Evolutionary conservation across 257 asterid genomes (phyloP), one percentile per base, ranked within the genome.

Genomic region (Lycium barbarum): DNA sequence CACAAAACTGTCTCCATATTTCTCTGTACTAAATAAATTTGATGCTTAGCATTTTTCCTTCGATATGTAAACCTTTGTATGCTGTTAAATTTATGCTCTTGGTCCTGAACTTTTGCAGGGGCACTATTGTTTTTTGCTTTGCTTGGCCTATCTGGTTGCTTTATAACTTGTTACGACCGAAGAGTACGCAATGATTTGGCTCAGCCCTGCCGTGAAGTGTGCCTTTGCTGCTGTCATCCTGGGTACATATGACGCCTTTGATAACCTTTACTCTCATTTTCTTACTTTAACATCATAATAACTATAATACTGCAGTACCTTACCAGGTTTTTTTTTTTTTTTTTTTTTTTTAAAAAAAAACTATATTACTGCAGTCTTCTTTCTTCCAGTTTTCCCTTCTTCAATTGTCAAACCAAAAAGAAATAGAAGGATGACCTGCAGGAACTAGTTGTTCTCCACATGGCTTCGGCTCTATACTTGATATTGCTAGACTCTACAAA

Each of bases 161-260:
- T 94, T 79, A 92, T 96, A 76, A 96, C 99, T 61, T 96, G 98
- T 86, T 96, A 93, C 78, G 99, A 96, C 89, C 89, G 98, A 89
- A 88, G 98, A 90, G 97, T 96, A 89, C 95, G 98, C 83, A 94
- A 90, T 67, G 98, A 96, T 91, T 90, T 96, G 78, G 97, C 99
- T 86, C 98, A 96, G 90, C 99, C 99, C 73, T 96, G 99, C 86
- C 89, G 99, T 83, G 98, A 96, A 86, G 86, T 96, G 89, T 96
- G 99, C 78, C 91, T 94, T 87, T 94, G 98, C 90, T 96, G 99
- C 90, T 96, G 98, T 88, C 98, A 94, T 67, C 98, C 99, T 47
- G 96, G 98, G 99, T 96, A 93, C 18, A 72, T 43, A n/a, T n/a
- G 58, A 72, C 43, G 17, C 58, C 58, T 72, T 51, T 7, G 55